Conservation (phyloP, 164 flowering plant genomes). For the Vitis amurensis region DNA sequence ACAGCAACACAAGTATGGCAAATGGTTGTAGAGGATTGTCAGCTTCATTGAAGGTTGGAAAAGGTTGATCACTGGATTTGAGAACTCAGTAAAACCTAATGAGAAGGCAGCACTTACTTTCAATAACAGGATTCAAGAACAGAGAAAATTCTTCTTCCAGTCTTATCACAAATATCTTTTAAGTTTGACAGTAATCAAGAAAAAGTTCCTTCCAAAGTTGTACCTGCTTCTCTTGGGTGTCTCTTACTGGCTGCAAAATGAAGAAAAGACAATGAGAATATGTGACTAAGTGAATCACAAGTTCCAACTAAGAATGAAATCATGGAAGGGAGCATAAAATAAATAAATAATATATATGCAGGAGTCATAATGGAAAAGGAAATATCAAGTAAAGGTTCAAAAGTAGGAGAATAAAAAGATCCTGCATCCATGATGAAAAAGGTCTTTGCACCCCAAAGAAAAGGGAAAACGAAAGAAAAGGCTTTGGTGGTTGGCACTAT, state of each 20-base stretch:
- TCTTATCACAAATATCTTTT: slow-evolving; percentile 72
- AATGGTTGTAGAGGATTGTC: too few relatives aligned
- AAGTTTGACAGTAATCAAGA: slow-evolving; percentile 75
- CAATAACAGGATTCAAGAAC: slow-evolving; percentile 75
- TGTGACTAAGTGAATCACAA: slow-evolving; percentile 6
- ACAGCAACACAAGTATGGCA: too few relatives aligned
- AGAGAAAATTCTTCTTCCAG: slow-evolving; percentile 86
- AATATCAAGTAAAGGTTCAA: too few relatives aligned
- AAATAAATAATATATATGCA: background rate
- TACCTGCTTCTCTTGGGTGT: slow-evolving; percentile 84
- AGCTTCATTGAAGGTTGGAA: background rate
- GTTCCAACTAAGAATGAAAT: background rate
- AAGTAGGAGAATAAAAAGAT: too few relatives aligned
- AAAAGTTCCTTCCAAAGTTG: slow-evolving; percentile 97
- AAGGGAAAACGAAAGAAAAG: too few relatives aligned
- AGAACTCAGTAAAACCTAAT: too few relatives aligned
- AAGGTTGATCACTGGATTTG: too few relatives aligned
- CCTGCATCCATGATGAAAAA: too few relatives aligned
- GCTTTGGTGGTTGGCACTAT: too few relatives aligned
- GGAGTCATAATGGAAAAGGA: too few relatives aligned
- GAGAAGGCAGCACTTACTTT: slow-evolving; percentile 46
- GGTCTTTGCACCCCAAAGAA: too few relatives aligned
- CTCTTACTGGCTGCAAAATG: slow-evolving; percentile 94
- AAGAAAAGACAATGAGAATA: slow-evolving; percentile 8
- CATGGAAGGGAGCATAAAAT: background rate